Evolutionary conservation across 78 protist species (phyloP).

Genomic region (Dictyostelium discoideum): DNA sequence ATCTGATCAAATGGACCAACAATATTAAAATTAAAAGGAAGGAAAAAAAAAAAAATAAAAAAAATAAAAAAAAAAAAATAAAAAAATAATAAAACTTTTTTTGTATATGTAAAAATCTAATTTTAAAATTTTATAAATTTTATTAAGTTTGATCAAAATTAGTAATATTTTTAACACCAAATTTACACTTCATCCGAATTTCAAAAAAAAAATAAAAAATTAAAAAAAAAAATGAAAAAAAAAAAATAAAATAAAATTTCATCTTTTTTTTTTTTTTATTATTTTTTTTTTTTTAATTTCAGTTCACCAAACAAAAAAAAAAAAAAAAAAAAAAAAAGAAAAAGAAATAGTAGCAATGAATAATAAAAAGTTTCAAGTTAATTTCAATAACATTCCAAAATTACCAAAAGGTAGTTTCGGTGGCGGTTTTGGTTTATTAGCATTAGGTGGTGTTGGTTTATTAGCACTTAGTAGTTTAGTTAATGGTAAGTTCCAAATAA

Average conservation of each 20-base stretch:
- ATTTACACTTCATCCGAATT: too few species aligned
- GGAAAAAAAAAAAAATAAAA: neutral
- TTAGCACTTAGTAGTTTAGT: conserved; percentile 21
- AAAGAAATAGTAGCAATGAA: neutral
- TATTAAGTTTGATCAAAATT: too few species aligned
- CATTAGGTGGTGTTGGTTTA: conserved; percentile 4
- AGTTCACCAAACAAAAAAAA: neutral
- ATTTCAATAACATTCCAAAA: conserved; percentile 2
- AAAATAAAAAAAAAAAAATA: neutral
- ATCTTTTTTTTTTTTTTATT: neutral
- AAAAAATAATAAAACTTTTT: neutral
- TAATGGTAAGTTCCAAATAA: conserved; percentile 11
- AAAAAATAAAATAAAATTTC: neutral
- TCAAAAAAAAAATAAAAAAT: neutral
- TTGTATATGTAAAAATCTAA: too few species aligned
- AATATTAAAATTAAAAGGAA: neutral
- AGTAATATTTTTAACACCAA: too few species aligned
- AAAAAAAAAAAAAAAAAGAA: too few species aligned
- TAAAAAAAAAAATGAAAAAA: neutral
- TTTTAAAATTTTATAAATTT: too few species aligned
- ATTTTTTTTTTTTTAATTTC: neutral
- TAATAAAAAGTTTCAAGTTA: neutral
- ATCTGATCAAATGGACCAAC: neutral
- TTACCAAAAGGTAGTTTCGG: conserved; percentile 57
- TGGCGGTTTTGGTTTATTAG: conserved; percentile 41